Percentiles rank a stretch among this genome's conserved stretches.
Conservation (phyloP, 257 asterid species). For the Lantana camara region DNA sequence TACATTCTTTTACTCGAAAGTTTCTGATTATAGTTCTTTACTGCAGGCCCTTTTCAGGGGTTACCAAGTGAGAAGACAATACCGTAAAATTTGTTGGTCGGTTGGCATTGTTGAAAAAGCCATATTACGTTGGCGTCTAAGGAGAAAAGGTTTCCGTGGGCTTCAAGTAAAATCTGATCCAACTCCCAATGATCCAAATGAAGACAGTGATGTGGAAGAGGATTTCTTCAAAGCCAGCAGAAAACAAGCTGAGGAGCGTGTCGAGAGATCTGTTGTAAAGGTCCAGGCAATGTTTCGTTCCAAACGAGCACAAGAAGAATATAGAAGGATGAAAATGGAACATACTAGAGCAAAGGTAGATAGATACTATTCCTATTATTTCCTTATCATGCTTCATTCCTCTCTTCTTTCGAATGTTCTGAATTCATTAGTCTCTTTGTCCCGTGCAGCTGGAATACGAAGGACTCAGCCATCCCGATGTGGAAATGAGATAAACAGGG, state of each 20-base stretch:
- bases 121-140: slow-evolving; percentile 88
- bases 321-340: slow-evolving; percentile 88
- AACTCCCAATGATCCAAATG: slow-evolving; percentile 36
- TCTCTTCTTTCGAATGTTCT: too few species aligned
- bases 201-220: slow-evolving; percentile 66
- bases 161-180: slow-evolving; percentile 58
- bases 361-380: too few species aligned
- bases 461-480: too few species aligned
- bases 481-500: too few species aligned
- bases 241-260: slow-evolving; percentile 97
- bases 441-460: too few species aligned
- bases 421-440: too few species aligned
- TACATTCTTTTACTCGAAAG: slow-evolving; percentile 9
- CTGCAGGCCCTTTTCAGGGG: slow-evolving; percentile 85
- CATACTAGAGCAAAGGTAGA: too few species aligned
- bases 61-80: slow-evolving; percentile 77
- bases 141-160: slow-evolving; percentile 93
- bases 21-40: slow-evolving; percentile 14
- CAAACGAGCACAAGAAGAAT: slow-evolving; percentile 85
- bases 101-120: slow-evolving; percentile 96
- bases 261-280: slow-evolving; percentile 83
- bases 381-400: too few species aligned
- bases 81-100: slow-evolving; percentile 77
- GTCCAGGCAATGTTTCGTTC: slow-evolving; percentile 99
- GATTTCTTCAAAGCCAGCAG: slow-evolving; percentile 90